A percentile compares a stretch with the other conserved stretches of the same genome.
Evolutionary conservation across 2,329 filamentous ascomycete species (phyloP).

Genomic region (Colletotrichum truncatum): DNA sequence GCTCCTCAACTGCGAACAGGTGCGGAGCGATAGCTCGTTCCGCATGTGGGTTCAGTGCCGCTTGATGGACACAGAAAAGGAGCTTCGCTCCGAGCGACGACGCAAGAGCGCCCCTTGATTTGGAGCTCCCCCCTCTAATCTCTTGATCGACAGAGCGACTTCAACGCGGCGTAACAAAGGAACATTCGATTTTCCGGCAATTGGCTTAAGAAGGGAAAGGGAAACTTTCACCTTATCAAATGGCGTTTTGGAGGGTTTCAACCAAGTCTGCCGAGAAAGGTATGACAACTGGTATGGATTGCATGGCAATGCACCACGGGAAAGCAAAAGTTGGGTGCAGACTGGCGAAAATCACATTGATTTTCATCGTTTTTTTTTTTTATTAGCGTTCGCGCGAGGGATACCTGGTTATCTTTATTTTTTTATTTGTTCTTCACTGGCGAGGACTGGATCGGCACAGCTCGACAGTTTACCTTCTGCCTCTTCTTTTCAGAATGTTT

Average conservation of each 20-base stretch:
- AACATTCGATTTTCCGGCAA: neutral
- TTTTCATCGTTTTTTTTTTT: neutral
- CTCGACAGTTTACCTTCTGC: neutral
- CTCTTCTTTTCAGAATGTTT: neutral
- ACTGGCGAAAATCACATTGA: neutral
- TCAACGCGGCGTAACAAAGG: neutral
- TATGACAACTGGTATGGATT: neutral
- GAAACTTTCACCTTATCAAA: neutral
- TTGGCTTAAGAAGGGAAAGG: neutral
- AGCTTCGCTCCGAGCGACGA: constrained; percentile 62
- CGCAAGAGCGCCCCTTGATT: constrained; percentile 38
- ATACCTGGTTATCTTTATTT: neutral
- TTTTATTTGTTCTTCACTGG: neutral
- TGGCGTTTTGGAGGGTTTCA: constrained; percentile 10
- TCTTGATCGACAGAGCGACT: neutral
- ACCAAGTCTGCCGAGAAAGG: constrained; percentile 1
- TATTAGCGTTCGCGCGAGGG: constrained; percentile 12
- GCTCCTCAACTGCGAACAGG: constrained; percentile 67
- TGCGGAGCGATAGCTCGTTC: constrained; percentile 59
- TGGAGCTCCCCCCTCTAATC: neutral
- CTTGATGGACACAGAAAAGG: constrained; percentile 69
- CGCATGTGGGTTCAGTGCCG: constrained; percentile 68
- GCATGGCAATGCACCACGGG: constrained; percentile 4
- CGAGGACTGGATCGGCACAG: neutral
- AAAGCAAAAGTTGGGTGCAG: constrained; percentile 8